Evolutionary conservation across 2,329 filamentous ascomycete species (phyloP).

Genomic region (Beauveria bassiana): DNA sequence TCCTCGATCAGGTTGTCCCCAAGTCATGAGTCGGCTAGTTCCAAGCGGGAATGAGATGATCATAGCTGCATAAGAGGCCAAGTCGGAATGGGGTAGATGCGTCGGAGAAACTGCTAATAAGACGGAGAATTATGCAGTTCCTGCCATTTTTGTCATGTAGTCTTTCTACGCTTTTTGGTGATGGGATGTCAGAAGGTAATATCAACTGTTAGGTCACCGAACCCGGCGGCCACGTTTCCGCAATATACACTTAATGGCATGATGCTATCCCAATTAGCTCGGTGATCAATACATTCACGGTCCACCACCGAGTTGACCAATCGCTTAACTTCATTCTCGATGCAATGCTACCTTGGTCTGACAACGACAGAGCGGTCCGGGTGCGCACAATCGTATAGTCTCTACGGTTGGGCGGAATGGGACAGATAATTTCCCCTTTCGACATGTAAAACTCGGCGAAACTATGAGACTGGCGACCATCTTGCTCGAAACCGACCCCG

Average conservation of each 20-base stretch:
- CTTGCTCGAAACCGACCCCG: not conserved
- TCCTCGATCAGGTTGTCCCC: not conserved
- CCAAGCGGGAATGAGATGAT: not conserved
- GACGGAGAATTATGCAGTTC: not conserved
- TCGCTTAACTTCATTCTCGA: conserved; percentile 1
- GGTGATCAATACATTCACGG: not conserved
- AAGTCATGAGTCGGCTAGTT: not conserved
- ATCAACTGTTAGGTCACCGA: not conserved
- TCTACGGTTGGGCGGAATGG: not conserved
- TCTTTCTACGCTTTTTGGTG: not conserved
- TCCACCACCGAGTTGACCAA: not conserved
- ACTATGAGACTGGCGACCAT: not conserved
- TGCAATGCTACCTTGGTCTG: conserved; percentile 11
- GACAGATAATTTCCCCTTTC: not conserved
- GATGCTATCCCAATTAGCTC: not conserved
- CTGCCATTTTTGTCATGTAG: not conserved
- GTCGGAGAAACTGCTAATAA: conserved; percentile 6
- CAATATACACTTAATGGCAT: not conserved
- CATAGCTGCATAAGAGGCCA: not conserved
- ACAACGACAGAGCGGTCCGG: not conserved
- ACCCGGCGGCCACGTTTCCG: not conserved
- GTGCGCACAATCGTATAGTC: not conserved
- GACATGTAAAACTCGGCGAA: not conserved
- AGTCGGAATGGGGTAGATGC: not conserved
- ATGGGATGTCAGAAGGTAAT: not conserved